Conservation (phyloP, 2,329 filamentous ascomycete species). For the Sclerotiophoma versabilis region DNA sequence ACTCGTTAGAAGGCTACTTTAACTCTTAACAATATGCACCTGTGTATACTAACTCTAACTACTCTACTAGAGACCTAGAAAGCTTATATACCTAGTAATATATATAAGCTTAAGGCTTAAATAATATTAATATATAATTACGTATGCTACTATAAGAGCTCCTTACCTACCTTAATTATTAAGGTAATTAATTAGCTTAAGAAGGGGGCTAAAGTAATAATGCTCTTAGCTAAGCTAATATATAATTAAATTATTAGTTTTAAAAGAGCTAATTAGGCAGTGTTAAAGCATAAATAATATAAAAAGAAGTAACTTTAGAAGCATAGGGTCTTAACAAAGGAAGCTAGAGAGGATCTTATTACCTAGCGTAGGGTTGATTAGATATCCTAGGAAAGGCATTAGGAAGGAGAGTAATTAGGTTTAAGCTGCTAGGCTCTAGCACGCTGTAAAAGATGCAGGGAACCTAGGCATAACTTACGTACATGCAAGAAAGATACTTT, state of each 20-base stretch:
- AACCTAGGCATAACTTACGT: conserved; percentile 2
- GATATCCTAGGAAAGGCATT: too few relatives aligned
- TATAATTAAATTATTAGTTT: not conserved
- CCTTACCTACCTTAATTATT: not conserved
- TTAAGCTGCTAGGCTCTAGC: too few relatives aligned
- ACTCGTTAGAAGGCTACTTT: too few relatives aligned
- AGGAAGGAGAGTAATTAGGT: too few relatives aligned
- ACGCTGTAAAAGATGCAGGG: not conserved
- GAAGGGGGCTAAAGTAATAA: too few relatives aligned
- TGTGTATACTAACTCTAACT: not conserved
- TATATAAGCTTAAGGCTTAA: too few relatives aligned
- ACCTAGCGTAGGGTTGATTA: too few relatives aligned
- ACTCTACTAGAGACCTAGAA: not conserved
- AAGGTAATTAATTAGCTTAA: too few relatives aligned
- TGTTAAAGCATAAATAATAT: conserved; percentile 11
- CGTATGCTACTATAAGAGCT: not conserved
- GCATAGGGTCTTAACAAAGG: too few relatives aligned
- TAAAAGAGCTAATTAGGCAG: not conserved
- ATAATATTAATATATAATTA: not conserved
- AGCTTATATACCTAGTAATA: not conserved
- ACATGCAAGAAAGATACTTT: not conserved
- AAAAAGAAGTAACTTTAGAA: not conserved
- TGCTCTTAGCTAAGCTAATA: too few relatives aligned
- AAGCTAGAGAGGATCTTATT: too few relatives aligned
- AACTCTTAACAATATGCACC: too few relatives aligned